Evolutionary conservation across 495 filamentous ascomycete genomes (phyloP), one percentile per base, ranked within the genome.

Genomic region (Penicillium waksmanii): DNA sequence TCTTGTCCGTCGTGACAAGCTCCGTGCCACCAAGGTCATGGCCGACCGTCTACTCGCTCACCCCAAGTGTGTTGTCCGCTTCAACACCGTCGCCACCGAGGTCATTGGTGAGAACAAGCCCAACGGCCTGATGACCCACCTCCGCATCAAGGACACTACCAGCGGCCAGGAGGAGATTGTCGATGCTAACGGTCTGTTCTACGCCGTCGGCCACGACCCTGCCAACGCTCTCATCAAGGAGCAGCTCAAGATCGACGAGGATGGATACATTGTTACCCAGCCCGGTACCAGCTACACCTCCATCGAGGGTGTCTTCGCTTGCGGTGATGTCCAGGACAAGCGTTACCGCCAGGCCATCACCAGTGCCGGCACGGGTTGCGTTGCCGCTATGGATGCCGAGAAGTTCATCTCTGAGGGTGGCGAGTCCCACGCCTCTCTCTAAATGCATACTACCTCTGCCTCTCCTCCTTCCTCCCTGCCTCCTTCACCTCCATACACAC

Each of bases 281-380:
- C 88, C 94, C 3, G 95, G 95, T 31, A 94, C 92, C 51, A 91
- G 91, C 62, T 83, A 87, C 62, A 99, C 95, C 44, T 96, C 86
- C 72, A 73, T 96, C 5, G 85, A 92, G 71, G 95, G 95, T 67
- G 91, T 99, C 9, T 99, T 98, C 73, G 95, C 95, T 52, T 94
- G 93, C 46, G 95, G 95, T 51, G 95, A 99, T 70, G 95, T 99
- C 18, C 96, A 98, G 80, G 96, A 99, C 72, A 98, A 97, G 85
- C 87, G 89, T 66, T 99, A 99, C 75, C 84, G 96, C 70, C 95
- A 98, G 79, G 95, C 95, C 55, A 93, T 98, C 66, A 98, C 95
- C 52, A 96, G 92, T 81, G 95, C 95, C 67, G 94, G 94, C 93
- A 86, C 94, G 59, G 95, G 95, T 64, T 98, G 95, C 73, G 86